phyloP scores from a whole-genome alignment of 1,284 basidiomycete species.

The Naganishia albida region DNA sequence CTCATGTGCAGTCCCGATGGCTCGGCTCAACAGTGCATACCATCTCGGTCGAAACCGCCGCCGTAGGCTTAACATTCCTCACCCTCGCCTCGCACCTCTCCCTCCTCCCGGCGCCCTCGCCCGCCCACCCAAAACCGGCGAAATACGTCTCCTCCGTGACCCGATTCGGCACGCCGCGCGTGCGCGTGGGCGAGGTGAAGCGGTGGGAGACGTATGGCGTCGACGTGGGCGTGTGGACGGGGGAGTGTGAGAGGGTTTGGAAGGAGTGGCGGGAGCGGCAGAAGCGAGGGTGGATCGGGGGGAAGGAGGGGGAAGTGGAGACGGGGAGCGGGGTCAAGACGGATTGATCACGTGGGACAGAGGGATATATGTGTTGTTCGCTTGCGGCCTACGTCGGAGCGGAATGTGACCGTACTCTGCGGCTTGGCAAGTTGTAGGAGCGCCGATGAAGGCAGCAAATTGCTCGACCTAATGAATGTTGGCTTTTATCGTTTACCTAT shows the following conservation, averaged over 20 bases:
- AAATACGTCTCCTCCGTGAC: slow-evolving; percentile 63
- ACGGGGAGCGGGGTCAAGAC: slow-evolving; percentile 23
- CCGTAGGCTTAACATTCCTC: slow-evolving; percentile 66
- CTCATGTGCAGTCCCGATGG: slow-evolving; percentile 61
- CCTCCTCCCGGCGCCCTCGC: slow-evolving; percentile 29
- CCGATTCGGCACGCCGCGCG: slow-evolving; percentile 60
- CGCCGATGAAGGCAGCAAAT: slow-evolving; percentile 25
- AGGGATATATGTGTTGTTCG: no score
- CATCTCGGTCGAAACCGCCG: slow-evolving; percentile 64
- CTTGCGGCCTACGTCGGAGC: no score
- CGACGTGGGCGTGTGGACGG: slow-evolving; percentile 58
- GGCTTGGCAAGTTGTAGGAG: no score
- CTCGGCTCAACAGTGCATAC: slow-evolving; percentile 67
- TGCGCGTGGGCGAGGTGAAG: slow-evolving; percentile 58
- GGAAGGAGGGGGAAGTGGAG: not conserved
- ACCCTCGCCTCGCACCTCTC: slow-evolving; percentile 53
- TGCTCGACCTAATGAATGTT: slow-evolving; percentile 30
- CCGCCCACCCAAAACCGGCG: slow-evolving; percentile 44
- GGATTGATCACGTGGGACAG: slow-evolving; percentile 17
- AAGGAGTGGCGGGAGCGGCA: slow-evolving; percentile 36
- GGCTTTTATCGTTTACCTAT: slow-evolving; percentile 7
- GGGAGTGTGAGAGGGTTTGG: slow-evolving; percentile 61
- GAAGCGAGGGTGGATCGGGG: slow-evolving; percentile 15
- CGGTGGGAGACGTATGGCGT: slow-evolving; percentile 59
- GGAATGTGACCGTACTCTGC: no score